Conservation (phyloP, 169 alveolate species). For the Plasmodium ovale region DNA sequence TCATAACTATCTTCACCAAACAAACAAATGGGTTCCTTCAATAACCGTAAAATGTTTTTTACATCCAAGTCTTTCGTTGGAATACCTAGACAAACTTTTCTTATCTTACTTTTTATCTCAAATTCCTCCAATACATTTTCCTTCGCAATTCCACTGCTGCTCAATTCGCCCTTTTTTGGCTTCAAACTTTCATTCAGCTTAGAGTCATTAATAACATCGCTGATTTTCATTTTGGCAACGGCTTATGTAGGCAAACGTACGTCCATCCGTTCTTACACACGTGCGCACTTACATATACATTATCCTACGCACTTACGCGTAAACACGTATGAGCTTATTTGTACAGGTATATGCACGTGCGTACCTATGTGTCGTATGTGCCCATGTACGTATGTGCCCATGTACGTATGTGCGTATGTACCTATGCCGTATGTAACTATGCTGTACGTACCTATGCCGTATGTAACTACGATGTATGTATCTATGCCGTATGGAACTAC, state of each 20-base stretch:
- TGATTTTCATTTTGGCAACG: constrained; percentile 40
- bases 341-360: neutral
- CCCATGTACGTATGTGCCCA: too few relatives aligned
- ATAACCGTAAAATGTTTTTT: constrained; percentile 80
- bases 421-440: too few relatives aligned
- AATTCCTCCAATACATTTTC: constrained; percentile 81
- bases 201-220: constrained; percentile 57
- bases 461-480: too few relatives aligned
- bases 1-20: constrained; percentile 88
- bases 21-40: constrained; percentile 84
- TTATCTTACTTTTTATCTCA: constrained; percentile 81
- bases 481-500: too few relatives aligned
- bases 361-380: too few relatives aligned
- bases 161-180: constrained; percentile 69
- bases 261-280: neutral
- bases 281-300: neutral
- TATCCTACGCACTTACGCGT: neutral
- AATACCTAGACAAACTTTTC: constrained; percentile 81
- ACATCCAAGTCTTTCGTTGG: constrained; percentile 84
- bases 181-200: constrained; percentile 36
- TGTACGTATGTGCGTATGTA: too few relatives aligned
- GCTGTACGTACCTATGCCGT: too few relatives aligned
- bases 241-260: neutral
- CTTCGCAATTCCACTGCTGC: constrained; percentile 55
- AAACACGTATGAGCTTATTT: neutral